Evolutionary conservation across 352 stramenopile genomes (phyloP), one percentile per base, ranked within the genome.

Genomic region (Phytopythium litorale): DNA sequence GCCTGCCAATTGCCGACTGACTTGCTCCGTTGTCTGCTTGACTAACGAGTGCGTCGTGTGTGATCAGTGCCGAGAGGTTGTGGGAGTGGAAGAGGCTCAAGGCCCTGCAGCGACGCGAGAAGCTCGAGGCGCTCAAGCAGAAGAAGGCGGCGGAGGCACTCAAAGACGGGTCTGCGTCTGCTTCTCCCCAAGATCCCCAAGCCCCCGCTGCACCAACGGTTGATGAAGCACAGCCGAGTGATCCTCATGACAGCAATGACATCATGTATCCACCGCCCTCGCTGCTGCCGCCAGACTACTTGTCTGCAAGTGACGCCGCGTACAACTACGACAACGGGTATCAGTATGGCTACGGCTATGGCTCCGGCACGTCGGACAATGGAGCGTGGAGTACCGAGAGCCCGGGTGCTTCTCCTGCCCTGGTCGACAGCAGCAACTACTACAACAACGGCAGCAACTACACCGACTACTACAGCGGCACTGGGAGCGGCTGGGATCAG

Each of bases 31-130:
- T 7, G 7, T 1, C 0, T 38, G 19, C 42, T 66, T 67, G 16
- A 64, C 18, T 58, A 25, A 61, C 23, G 8, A 28, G 51, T 33
- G 49, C 43, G 25, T 45, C 60, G 25, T 67, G 40, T 21, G 32
- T 51, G 28, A 25, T 15, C 38, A 84, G 71, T 5, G 76, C 71
- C 7, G 73, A 84, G 66, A 67, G 69, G 2, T 78, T 84, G 37
- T 82, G 73, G 73, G 69, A 78, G 38, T 84, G 76, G 76, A 81
- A 72, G 61, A 61, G 70, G 3, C 43, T 73, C 38, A 78, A 70
- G 42, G 12, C 68, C 43, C 25, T 81, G 15, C 72, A 68, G 46
- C 56, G 65, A 37, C 63, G 64, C 15, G 67, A 76, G n/a, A 52
- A 58, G 43, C 56, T 56, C 12, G 30, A 56, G 1, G 65, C 64